Percentiles rank a stretch among this genome's conserved stretches.
These are phyloP conservation scores for Neofusicoccum kwambonambiense DNA, from an alignment of 2,329 filamentous ascomycete genomes.

Conservation along the genomic window DNA sequence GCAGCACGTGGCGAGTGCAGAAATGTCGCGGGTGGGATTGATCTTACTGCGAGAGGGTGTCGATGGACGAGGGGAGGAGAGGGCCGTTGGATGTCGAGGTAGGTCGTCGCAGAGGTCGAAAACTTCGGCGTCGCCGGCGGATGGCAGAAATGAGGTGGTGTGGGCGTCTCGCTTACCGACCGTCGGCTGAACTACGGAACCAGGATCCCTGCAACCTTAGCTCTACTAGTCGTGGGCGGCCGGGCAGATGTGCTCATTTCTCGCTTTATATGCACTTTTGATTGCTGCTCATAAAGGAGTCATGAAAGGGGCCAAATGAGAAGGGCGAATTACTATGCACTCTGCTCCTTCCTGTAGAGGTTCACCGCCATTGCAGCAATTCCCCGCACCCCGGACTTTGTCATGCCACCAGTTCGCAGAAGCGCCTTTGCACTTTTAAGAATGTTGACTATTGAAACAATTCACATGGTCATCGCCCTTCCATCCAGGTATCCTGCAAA, in stretches of 20 bases:
- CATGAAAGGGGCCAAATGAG: neutral
- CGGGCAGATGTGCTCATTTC: neutral
- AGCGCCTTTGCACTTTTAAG: neutral
- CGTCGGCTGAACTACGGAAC: neutral
- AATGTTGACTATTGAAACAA: neutral
- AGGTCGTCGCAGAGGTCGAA: constrained; percentile 15
- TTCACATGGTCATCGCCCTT: neutral
- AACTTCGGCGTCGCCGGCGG: neutral
- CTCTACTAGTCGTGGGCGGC: neutral
- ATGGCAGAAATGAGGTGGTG: constrained; percentile 13
- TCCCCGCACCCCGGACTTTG: neutral
- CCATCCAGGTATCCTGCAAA: neutral
- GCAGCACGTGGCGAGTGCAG: neutral
- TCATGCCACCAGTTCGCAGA: neutral
- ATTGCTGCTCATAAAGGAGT: neutral
- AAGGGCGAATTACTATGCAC: neutral
- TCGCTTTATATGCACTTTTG: neutral
- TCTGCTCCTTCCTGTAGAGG: neutral
- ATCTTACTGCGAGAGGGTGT: constrained; percentile 4
- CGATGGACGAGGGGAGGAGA: constrained; percentile 1
- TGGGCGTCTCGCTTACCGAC: constrained; percentile 16
- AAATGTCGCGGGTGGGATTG: neutral
- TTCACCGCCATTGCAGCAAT: neutral
- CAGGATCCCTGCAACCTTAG: neutral
- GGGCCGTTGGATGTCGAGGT: constrained; percentile 10